Evolutionary conservation across 2,329 filamentous ascomycete species (phyloP).

Genomic region (Talaromyces funiculosus): DNA sequence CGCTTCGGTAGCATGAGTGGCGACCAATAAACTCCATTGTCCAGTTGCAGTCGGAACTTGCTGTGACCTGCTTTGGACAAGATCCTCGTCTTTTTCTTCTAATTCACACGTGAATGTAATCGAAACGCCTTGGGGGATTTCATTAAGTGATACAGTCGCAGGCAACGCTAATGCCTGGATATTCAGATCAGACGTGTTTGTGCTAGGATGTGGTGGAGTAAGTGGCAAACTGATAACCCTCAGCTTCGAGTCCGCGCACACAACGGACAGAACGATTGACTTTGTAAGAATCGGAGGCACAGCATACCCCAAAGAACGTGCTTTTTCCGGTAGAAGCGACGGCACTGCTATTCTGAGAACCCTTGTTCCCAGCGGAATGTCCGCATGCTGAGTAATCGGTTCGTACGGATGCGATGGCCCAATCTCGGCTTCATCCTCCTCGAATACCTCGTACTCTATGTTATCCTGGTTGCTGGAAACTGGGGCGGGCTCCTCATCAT

Average conservation of each 20-base stretch:
- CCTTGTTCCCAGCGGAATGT: conserved; percentile 49
- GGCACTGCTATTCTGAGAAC: conserved; percentile 50
- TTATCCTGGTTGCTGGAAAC: conserved; percentile 1
- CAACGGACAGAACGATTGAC: conserved; percentile 49
- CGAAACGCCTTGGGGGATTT: conserved; percentile 46
- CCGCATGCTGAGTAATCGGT: conserved; percentile 49
- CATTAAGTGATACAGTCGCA: conserved; percentile 45
- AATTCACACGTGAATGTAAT: conserved; percentile 49
- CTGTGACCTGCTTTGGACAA: conserved; percentile 27
- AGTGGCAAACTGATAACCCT: conserved; percentile 52
- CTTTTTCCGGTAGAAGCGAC: conserved; percentile 38
- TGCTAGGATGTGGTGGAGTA: conserved; percentile 44
- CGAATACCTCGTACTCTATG: conserved; percentile 31
- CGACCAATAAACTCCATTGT: conserved; percentile 42
- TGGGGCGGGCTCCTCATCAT: conserved; percentile 50
- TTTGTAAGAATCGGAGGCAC: conserved; percentile 45
- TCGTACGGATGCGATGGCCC: conserved; percentile 52
- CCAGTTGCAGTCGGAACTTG: conserved; percentile 20
- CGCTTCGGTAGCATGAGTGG: conserved; percentile 42
- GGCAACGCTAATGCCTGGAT: conserved; percentile 46
- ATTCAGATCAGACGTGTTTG: conserved; percentile 34
- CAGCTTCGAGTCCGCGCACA: conserved; percentile 54
- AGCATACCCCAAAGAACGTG: conserved; percentile 36
- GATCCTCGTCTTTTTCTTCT: conserved; percentile 20
- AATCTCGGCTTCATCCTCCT: conserved; percentile 51